Evolutionary conservation across 768 basidiomycete genomes (phyloP), one percentile per base, ranked within the genome.

Genomic region (Boletellus emodensis): DNA sequence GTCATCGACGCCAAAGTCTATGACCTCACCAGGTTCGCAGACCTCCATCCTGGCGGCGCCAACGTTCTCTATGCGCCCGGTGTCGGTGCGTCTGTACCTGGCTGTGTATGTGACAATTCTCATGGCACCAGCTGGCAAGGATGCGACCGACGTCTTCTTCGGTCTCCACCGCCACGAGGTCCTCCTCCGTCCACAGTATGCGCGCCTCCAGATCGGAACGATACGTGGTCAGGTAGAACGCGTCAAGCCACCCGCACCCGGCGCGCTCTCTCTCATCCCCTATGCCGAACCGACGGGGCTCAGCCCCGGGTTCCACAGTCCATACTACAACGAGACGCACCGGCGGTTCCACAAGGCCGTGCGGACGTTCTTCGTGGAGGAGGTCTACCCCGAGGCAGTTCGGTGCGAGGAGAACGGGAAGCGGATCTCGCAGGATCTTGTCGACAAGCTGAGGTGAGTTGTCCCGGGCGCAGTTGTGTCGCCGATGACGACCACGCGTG

Each of bases 251-350:
- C 75, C 75, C 5, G 72, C 69, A 0, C 73, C 81, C 0, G 90
- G 87, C 32, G 79, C 79, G n/a, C 62, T 85, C 35, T 90, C 87
- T 8, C 71, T 75, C 52, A 82, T 94, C 0, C 92, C 92, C 0
- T 94, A 93, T 59, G 90, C 83, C 2, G 92, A 95, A 60, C 85
- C 93, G 7, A 83, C 85, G 1, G 94, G 90, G 89, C 78, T 93
- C 35, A 72, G 71, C 34, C 61, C 71, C 3, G 86, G 84, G 0
- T 90, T 79, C 73, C 73, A 77, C 54, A 84, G 76, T 52, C 87
- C 91, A 0, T 95, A 92, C 66, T 91, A 87, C 70, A 83, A 75
- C 20, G 85, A 84, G 4, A 77, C 78, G 18, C 92, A 94, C 60
- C 70, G 82, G 38, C 73, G 69, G 39, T 91, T 94, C 68, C 92